Conservation (phyloP, 352 stramenopile genomes). For the Thalassiosira oceanica region DNA sequence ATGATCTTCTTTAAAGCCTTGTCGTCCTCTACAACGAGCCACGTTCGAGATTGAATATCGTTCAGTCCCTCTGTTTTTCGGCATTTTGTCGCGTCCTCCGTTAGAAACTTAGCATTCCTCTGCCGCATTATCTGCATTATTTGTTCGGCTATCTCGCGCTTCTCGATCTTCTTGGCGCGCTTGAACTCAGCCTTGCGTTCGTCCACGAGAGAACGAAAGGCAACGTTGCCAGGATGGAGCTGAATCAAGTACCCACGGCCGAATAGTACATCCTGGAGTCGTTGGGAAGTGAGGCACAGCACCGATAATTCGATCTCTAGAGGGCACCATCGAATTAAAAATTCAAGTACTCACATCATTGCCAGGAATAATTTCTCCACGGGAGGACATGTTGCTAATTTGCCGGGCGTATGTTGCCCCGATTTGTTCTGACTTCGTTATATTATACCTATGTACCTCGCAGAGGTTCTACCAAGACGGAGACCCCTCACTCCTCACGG, state of each 20-base stretch:
- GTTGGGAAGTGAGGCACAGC: no score
- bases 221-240: not conserved
- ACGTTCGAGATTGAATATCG: not conserved
- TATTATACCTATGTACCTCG: no score
- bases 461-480: no score
- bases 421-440: no score
- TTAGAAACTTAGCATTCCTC: not conserved
- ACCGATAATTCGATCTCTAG: no score
- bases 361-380: no score
- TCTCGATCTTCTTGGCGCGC: not conserved
- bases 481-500: no score
- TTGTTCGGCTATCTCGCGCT: not conserved
- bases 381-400: no score
- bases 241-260: not conserved
- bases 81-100: not conserved
- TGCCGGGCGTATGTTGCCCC: no score
- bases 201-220: not conserved
- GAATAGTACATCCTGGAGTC: not conserved
- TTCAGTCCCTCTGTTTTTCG: not conserved
- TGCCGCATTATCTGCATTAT: not conserved
- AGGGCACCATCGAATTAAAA: no score
- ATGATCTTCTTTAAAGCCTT: conserved; percentile 3
- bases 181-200: not conserved
- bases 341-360: no score
- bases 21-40: not conserved